Percentiles rank a stretch among this genome's conserved stretches.
phyloP scores from a whole-genome alignment of 148 eudicot genomes.

The Chenopodium quinoa region DNA sequence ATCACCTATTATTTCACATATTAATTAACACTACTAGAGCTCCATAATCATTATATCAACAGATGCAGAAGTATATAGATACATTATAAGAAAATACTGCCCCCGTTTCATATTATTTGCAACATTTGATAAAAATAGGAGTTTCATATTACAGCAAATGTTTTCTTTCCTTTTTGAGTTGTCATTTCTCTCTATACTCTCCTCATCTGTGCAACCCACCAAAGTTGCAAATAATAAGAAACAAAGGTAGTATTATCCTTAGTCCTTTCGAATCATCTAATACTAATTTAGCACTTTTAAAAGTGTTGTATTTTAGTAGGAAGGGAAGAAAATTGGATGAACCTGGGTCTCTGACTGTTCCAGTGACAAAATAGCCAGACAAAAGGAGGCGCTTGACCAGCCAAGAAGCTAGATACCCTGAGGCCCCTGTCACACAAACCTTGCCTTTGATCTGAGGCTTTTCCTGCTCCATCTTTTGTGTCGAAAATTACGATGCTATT shows the following conservation, averaged over 20 bases:
- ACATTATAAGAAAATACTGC: too few species aligned
- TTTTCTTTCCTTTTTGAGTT: too few species aligned
- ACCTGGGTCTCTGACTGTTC: constrained; percentile 93
- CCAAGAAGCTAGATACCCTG: constrained; percentile 93
- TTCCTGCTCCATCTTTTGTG: constrained; percentile 29
- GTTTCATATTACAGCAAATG: too few species aligned
- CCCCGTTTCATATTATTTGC: too few species aligned
- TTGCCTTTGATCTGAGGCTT: constrained; percentile 36
- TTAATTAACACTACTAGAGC: too few species aligned
- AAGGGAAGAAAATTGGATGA: background rate
- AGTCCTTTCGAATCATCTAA: background rate
- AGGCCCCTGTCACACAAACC: constrained; percentile 93
- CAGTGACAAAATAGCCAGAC: constrained; percentile 69
- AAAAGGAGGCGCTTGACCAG: constrained; percentile 69
- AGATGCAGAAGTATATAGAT: too few species aligned
- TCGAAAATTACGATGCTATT: constrained; percentile 26
- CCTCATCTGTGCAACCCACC: too few species aligned
- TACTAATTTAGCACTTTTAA: background rate
- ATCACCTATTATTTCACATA: constrained; percentile 39
- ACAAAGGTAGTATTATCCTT: background rate
- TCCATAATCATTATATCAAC: too few species aligned
- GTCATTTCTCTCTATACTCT: too few species aligned
- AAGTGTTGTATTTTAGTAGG: too few species aligned
- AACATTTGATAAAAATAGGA: too few species aligned
- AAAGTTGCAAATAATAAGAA: too few species aligned